A percentile compares a stretch with the other conserved stretches of the same genome.
phyloP scores from a whole-genome alignment of 352 stramenopile species.

The Halophytophthora batemanensis region DNA sequence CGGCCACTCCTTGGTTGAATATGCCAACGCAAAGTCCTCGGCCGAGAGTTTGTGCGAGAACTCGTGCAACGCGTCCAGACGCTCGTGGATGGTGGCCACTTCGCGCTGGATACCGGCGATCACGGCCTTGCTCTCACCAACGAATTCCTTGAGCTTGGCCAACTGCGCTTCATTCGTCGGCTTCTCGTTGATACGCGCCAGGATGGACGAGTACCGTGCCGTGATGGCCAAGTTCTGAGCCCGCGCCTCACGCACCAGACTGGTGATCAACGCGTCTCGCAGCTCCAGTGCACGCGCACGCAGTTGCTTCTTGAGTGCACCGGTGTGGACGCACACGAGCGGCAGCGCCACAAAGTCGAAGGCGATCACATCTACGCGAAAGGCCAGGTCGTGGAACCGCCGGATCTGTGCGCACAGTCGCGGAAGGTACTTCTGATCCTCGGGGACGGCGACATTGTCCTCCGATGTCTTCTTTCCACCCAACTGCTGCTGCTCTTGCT shows the following conservation, averaged over 20 bases:
- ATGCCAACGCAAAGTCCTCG: conserved; percentile 89
- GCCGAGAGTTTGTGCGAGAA: conserved; percentile 84
- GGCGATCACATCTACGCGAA: conserved; percentile 56
- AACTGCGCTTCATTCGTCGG: conserved; percentile 91
- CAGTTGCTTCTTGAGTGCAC: conserved; percentile 64
- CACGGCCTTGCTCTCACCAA: conserved; percentile 75
- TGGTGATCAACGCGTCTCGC: conserved; percentile 76
- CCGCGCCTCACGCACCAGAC: conserved; percentile 70
- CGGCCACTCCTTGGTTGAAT: conserved; percentile 88
- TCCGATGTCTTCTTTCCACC: conserved; percentile 16
- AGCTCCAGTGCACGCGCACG: conserved; percentile 66
- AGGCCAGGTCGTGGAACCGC: conserved; percentile 67
- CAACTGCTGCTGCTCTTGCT: conserved; percentile 30
- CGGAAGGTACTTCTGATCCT: conserved; percentile 29
- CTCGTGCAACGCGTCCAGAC: conserved; percentile 71
- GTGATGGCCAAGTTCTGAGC: conserved; percentile 89
- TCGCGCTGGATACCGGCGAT: conserved; percentile 77
- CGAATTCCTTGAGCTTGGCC: conserved; percentile 87
- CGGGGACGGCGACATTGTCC: conserved; percentile 8
- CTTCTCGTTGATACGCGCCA: conserved; percentile 89
- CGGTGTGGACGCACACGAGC: conserved; percentile 76
- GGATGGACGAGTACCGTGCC: conserved; percentile 83
- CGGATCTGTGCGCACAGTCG: conserved; percentile 69
- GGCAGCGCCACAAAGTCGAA: conserved; percentile 78
- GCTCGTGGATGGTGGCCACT: conserved; percentile 69